A percentile compares a stretch with the other conserved stretches of the same genome.
Conservation (phyloP, 2,329 filamentous ascomycete genomes). For the Byssoonygena ceratinophila region DNA sequence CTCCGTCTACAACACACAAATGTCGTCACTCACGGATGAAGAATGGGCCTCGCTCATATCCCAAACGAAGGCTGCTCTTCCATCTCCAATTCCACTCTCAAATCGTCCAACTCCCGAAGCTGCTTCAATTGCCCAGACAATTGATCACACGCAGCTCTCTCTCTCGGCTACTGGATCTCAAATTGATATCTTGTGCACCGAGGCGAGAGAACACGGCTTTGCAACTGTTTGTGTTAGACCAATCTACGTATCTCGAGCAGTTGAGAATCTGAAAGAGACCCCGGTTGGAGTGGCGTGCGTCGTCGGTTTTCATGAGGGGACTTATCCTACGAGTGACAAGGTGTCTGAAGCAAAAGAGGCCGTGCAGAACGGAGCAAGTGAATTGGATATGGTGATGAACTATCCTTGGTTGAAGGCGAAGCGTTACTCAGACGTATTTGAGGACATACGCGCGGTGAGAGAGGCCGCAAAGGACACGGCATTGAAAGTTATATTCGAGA, state of each 20-base stretch:
- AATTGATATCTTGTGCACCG: slow-evolving; percentile 46
- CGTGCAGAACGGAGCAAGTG: slow-evolving; percentile 42
- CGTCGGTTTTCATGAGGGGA: slow-evolving; percentile 51
- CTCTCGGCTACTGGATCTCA: slow-evolving; percentile 37
- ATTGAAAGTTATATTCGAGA: slow-evolving; percentile 51
- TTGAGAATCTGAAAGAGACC: slow-evolving; percentile 38
- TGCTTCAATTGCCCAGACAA: slow-evolving; percentile 26
- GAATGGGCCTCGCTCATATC: slow-evolving; percentile 29
- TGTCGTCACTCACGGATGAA: slow-evolving; percentile 4
- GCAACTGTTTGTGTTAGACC: slow-evolving; percentile 48
- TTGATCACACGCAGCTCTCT: slow-evolving; percentile 36
- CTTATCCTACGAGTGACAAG: slow-evolving; percentile 42
- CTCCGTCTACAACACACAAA: background rate
- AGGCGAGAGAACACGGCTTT: slow-evolving; percentile 39
- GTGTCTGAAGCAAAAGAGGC: slow-evolving; percentile 43
- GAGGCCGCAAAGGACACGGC: slow-evolving; percentile 31
- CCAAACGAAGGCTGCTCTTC: slow-evolving; percentile 21
- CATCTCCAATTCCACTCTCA: slow-evolving; percentile 15
- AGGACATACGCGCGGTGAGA: slow-evolving; percentile 45
- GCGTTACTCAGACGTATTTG: slow-evolving; percentile 42
- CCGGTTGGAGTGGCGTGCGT: slow-evolving; percentile 47
- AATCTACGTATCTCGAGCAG: slow-evolving; percentile 42
- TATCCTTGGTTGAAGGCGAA: slow-evolving; percentile 38
- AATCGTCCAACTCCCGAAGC: slow-evolving; percentile 22
- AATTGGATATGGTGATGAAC: slow-evolving; percentile 52